Evolutionary conservation across 2,329 filamentous ascomycete species (phyloP), one percentile per base, ranked within the genome.

Genomic region (Huntiella savannae): DNA sequence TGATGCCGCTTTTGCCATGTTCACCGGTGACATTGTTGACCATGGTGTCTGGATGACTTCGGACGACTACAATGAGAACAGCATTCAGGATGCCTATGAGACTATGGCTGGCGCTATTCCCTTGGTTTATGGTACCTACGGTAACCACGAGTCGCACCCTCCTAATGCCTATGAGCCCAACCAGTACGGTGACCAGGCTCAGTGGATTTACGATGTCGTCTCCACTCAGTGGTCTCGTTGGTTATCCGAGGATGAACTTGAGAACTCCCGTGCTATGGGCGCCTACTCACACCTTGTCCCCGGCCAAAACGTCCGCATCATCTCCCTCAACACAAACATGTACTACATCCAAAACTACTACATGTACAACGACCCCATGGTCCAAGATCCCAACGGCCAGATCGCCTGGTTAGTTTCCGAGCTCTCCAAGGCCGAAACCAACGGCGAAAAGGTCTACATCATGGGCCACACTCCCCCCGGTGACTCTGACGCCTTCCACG

Each of bases 281-380:
- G 64, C 61, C 11, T 75, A 74, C 55, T 69, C 71, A 3, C 61
- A 62, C 6, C 58, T 61, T 42, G 60, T 67, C 40, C 59, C 64
- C 4, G 53, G 56, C 22, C 63, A 61, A 13, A 69, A 71, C 50
- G 59, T 77, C 19, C 65, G 70, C 17, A 58, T 77, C 53, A 74
- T 77, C 54, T 73, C 71, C 3, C 60, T 76, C 53, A 75, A 72
- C 60, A 75, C 70, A 13, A 73, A 75, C 55, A 57, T 75, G 50
- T 75, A 69, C 58, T 76, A 77, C 56, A 65, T 63, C n/a, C 58
- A 65, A 50, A 76, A 77, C 60, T 72, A 69, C 55, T 70, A 66
- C 59, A 55, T 71, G 33, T 76, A 72, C 53, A 61, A 67, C 50
- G 61, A 66, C 40, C 59, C 63, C 1, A 66, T 71, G 60, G 57